Evolutionary conservation across 306 rosid species (phyloP).

Genomic region (Vigna nakashimae): DNA sequence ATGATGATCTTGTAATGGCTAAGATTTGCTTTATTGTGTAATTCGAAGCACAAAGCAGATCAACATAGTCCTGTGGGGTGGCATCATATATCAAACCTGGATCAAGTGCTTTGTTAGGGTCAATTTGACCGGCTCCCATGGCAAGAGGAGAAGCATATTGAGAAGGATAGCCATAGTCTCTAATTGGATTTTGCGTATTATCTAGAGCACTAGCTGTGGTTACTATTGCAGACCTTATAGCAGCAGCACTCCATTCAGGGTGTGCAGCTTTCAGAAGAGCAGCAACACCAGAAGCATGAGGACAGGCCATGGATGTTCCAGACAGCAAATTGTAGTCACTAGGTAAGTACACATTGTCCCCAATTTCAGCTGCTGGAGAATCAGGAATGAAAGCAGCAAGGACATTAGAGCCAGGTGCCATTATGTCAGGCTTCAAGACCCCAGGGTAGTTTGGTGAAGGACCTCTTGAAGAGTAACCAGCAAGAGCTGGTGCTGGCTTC

Average conservation of each 20-base stretch:
- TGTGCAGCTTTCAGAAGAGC: conserved; percentile 45
- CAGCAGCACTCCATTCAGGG: conserved; percentile 47
- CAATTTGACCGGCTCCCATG: conserved; percentile 63
- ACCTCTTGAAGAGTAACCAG: conserved; percentile 54
- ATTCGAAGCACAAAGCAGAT: conserved; percentile 50
- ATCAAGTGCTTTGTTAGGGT: conserved; percentile 59
- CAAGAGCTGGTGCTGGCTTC: conserved; percentile 53
- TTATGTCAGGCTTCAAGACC: conserved; percentile 51
- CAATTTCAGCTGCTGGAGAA: neutral
- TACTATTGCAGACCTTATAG: conserved; percentile 44
- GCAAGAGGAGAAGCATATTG: conserved; percentile 55
- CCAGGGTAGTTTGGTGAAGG: conserved; percentile 40
- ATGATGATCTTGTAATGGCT: conserved; percentile 47
- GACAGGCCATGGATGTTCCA: conserved; percentile 51
- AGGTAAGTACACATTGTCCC: conserved; percentile 33
- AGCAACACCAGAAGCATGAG: conserved; percentile 46
- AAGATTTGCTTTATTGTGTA: conserved; percentile 47
- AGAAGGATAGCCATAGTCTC: conserved; percentile 35
- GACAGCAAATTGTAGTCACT: conserved; percentile 40
- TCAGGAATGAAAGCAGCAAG: conserved; percentile 45
- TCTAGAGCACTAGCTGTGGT: conserved; percentile 48
- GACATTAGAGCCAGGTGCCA: conserved; percentile 47
- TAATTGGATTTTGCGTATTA: conserved; percentile 46
- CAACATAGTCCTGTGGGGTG: conserved; percentile 59
- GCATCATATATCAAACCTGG: conserved; percentile 64